These are phyloP conservation scores for Hypoxylon sp. DNA, from an alignment of 2,329 filamentous ascomycete genomes.

Conservation along the genomic window DNA sequence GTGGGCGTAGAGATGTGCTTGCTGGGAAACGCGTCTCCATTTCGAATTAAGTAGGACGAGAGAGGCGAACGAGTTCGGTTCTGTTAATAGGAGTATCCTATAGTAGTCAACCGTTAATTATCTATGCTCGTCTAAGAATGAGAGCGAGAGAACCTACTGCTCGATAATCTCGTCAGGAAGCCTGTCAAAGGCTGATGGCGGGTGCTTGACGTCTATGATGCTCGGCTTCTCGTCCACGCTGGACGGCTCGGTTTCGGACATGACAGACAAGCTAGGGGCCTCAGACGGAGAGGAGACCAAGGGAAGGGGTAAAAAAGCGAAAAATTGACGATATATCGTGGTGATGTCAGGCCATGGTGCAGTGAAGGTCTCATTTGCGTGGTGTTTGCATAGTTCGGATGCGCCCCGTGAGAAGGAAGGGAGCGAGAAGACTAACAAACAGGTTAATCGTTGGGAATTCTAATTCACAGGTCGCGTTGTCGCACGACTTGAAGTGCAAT, in stretches of 20 bases:
- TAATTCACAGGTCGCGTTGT: conserved; percentile 17
- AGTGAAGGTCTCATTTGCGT: conserved; percentile 6
- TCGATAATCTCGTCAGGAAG: conserved; percentile 75
- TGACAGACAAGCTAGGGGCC: conserved; percentile 4
- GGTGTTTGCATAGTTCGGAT: background rate
- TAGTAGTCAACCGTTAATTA: conserved; percentile 14
- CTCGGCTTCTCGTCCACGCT: conserved; percentile 30
- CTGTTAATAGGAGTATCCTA: conserved; percentile 68
- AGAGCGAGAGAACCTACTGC: conserved; percentile 56
- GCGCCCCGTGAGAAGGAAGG: conserved; percentile 1
- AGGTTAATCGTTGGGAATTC: conserved; percentile 10
- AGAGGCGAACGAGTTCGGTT: conserved; percentile 71
- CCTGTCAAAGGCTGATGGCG: conserved; percentile 57
- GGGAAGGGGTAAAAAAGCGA: conserved; percentile 8
- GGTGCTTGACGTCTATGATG: conserved; percentile 10
- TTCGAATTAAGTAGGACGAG: conserved; percentile 70
- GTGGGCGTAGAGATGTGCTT: conserved; percentile 67
- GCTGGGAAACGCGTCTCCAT: conserved; percentile 71
- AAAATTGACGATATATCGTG: conserved; percentile 10
- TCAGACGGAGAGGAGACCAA: background rate
- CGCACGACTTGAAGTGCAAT: conserved; percentile 24
- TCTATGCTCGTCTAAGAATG: background rate
- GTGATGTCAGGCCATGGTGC: conserved; percentile 25
- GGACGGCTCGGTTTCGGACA: conserved; percentile 22
- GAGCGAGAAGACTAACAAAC: conserved; percentile 6